A percentile compares a stretch with the other conserved stretches of the same genome.
Conservation (phyloP, 805 yeast genomes). For the Candida ficus region DNA sequence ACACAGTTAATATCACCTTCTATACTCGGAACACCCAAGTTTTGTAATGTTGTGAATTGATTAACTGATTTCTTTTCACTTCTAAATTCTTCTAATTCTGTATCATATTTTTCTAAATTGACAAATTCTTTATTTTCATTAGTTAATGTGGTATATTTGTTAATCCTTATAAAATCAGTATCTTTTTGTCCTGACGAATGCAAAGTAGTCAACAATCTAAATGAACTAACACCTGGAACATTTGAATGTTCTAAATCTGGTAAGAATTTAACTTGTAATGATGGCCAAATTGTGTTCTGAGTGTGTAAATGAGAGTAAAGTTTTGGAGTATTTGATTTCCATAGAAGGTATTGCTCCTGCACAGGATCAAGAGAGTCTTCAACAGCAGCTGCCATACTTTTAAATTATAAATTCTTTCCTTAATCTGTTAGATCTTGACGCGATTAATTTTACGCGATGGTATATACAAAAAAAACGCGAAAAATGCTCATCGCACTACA, state of each 20-base stretch:
- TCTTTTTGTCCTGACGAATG: conserved; percentile 53
- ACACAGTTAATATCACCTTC: conserved; percentile 70
- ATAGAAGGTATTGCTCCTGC: conserved; percentile 31
- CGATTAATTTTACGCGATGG: too few species aligned
- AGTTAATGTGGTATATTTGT: conserved; percentile 16
- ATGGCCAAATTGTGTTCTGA: conserved; percentile 63
- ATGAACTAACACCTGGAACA: conserved; percentile 16
- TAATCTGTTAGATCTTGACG: too few species aligned
- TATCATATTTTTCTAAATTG: conserved; percentile 32
- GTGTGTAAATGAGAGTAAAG: conserved; percentile 72
- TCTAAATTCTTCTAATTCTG: conserved; percentile 27
- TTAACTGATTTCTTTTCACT: conserved; percentile 18
- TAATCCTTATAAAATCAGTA: conserved; percentile 46
- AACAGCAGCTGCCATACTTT: too few species aligned
- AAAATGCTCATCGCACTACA: too few species aligned
- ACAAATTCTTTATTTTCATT: conserved; percentile 8
- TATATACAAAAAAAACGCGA: too few species aligned
- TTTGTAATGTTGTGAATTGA: conserved; percentile 41
- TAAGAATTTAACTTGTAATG: conserved; percentile 65
- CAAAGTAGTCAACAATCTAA: conserved; percentile 55
- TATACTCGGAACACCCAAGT: conserved; percentile 42
- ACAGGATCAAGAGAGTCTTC: conserved; percentile 1
- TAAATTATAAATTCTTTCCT: too few species aligned
- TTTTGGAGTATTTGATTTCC: conserved; percentile 81
- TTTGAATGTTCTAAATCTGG: conserved; percentile 35